Evolutionary conservation across 129 eudicot species (phyloP), one percentile per base, ranked within the genome.

Genomic region (Cynara cardunculus): DNA sequence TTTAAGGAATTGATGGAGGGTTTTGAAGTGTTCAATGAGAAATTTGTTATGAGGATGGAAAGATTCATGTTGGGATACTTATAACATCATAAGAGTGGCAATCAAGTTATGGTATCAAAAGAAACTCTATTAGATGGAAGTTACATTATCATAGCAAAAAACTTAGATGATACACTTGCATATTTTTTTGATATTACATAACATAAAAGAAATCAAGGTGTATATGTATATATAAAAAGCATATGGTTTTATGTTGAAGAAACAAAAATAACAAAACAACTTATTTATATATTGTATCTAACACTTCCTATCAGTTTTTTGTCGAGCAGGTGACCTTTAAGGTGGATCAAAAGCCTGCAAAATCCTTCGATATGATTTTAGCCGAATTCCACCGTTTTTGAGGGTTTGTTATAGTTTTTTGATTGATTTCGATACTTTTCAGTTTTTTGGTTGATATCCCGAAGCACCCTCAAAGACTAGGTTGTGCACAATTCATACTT

Each of bases 11-110:
- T 77, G 73, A 28, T 32, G 35, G 75, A 71, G 41, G 73, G 21
- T 62, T 21, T 56, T 69, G n/a, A 82, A 71, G 39, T 76, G 61
- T 16, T 76, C 21, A 18, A 59, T 26, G 68, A 77, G 74, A 77
- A 83, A 71, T 26, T 77, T 59, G 49, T 56, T 68, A 53, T 75
- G 81, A 75, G 37, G 85, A 75, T 32, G 31, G 73, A 12, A 69
- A 32, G 66, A 82, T 82, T 7, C 78, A 76, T 59, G 69, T 62
- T 83, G 74, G 82, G 72, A 53, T 83, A 77, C 24, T 83, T 77
- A 77, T 77, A 83, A 28, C 74, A 77, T 77, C 69, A 77, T 62
- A 61, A 35, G 78, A 83, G 74, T 77, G 69, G 49, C 69, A 71
- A 71, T 77, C 41, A 83, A 77, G 78, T 59, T 59, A 31, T 37